Evolutionary conservation across 108 stramenopile genomes (phyloP), one percentile per base, ranked within the genome.

Genomic region (Conticribra guillardii): DNA sequence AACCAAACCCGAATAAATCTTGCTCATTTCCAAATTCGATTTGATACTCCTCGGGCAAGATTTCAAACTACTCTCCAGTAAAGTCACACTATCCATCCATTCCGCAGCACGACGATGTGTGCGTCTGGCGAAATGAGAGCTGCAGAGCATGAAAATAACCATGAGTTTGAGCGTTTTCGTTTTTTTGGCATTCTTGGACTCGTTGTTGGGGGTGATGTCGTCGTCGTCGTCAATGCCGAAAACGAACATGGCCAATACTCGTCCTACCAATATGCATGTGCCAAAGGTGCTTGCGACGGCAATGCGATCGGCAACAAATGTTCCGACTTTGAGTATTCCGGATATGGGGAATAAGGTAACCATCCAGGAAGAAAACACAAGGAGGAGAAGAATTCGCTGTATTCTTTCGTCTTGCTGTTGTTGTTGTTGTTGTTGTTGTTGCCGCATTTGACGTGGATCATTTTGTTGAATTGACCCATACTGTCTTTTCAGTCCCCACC

Each of bases 241-340:
- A 0, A 81, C 17, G 56, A 57, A 76, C 1, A 60, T 11, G 11
- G 79, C 52, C 8, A 87, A 47, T 8, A 60, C 27, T 3, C 77
- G 60, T 3, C 83, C 88, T 7, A 64, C 64, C 50, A 86, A 73
- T 4, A 89, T 74, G 24, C 83, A 82, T 21, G 78, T 76, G 3
- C 82, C 87, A 53, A 94, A 84, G 0, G 87, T 85, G 41, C 80
- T 85, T 32, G 93, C 64, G 0, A 94, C 85, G 4, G 85, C 93
- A 21, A 94, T 88, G 15, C 93, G 87, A 78, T 94, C 93, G 17
- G 90, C 83, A 26, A 94, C 71, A 63, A 90, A 94, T 32, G 93
- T 94, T 26, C 93, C 93, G 3, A 94, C 93, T 63, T 89, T 89
- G 70, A 94, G 73, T 45, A 90, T 66, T 3, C 93, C 93, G 18